Evolutionary conservation across 768 basidiomycete species (phyloP), one percentile per base, ranked within the genome.

Genomic region (Gymnopilus dilepis): DNA sequence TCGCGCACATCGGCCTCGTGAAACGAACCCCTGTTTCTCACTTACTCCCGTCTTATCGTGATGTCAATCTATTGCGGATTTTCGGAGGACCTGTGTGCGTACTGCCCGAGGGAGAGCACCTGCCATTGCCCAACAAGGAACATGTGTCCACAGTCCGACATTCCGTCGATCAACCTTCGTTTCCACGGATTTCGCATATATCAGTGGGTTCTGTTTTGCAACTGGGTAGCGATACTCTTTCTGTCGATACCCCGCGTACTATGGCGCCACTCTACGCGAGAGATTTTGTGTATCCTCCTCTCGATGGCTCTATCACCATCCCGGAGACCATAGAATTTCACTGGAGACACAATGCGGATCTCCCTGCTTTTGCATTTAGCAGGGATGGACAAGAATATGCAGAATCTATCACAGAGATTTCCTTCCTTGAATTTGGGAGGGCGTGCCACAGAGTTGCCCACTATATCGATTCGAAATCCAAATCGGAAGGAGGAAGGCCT

Each of bases 361-460:
- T 61, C 3, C 68, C 75, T 4, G 62, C 74, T 2, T 81, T 67
- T 37, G 64, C 67, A 6, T 83, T 73, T 38, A 33, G 68, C 15
- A 69, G 70, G n/a, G 61, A 61, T 12, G 48, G 54, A 24, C 34
- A 41, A 41, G 40, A 41, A 1, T 54, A 34, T 19, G 38, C 66
- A 17, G 55, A 59, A 17, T 37, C 34, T 37, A 41, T 71, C 3
- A 69, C 69, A 2, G 51, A 66, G 13, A 74, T 84, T 12, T 73
- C 78, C 1, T 74, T 75, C 55, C 60, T 80, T 7, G 80, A 84
- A 56, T 84, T 84, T 65, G 75, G 73, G 15, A 75, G 77, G 15
- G 83, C 82, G 7, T 73, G 72, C 43, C 77, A 83, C 55, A 76
- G 81, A 8, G 69, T 77, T 19, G 80, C 81, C 0, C 77, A 77